Evolutionary conservation across 2,329 filamentous ascomycete genomes (phyloP), one percentile per base, ranked within the genome.

Genomic region (Neophaeococcomyces mojaviensis): DNA sequence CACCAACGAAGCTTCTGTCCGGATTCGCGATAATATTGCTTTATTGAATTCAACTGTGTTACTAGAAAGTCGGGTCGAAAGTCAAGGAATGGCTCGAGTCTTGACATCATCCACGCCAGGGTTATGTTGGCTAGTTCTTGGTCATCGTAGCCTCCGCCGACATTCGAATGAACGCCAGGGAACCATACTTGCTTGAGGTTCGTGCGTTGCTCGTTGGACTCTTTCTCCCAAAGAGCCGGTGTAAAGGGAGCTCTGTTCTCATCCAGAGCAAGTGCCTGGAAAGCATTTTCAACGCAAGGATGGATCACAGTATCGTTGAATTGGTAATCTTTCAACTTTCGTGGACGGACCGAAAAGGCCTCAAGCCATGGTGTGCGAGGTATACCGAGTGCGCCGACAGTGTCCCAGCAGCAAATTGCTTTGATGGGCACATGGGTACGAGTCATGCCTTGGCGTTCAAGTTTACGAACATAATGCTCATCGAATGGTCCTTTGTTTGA

Each of bases 81-180:
- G 34, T 58, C 56, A 28, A 58, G 43, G 36, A 55, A 57, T n/a
- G 53, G 54, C 28, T 58, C 59, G 24, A 70, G 60, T 40, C 68
- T 60, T 49, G 69, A 59, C 61, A 74, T 71, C 71, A 74, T 73
- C 71, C 70, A 74, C 1, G 70, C 69, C 13, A 74, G 59, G 16
- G 67, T 65, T 37, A 73, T 65, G 52, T 74, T 70, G 8, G 70
- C 65, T 28, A 73, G 62, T 37, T 70, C 67, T 51, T 70, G 65
- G 51, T 74, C 70, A 35, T 65, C 64, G 49, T 71, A 71, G 3
- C 69, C 68, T 2, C 67, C 67, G 34, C 72, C 72, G 24, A 73
- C 59, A 51, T 74, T 74, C 18, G 65, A 64, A 57, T 75, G 71
- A 7, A 66, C 64, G 35, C 70, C 70, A 2, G 68, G 68, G 53